These are phyloP conservation scores for Melaleuca alternifolia DNA, from an alignment of 345 rosid species.

Conservation along the genomic window DNA sequence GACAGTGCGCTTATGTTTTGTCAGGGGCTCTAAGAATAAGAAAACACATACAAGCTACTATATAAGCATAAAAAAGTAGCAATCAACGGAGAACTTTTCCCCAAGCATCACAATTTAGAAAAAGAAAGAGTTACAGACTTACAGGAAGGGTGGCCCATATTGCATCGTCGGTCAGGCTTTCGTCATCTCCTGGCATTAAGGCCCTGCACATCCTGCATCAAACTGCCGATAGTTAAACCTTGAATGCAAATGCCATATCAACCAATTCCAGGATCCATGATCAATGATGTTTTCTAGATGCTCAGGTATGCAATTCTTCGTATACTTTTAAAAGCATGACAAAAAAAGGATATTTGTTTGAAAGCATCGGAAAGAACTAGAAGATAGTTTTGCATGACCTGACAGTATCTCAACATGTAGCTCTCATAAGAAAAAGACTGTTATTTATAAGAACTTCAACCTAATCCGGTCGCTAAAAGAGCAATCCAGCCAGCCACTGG, in stretches of 20 bases:
- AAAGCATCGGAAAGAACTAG: neutral
- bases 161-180: conserved; percentile 84
- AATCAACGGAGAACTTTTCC: neutral
- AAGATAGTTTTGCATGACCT: neutral
- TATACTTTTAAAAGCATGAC: neutral
- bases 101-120: neutral
- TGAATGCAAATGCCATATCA: neutral
- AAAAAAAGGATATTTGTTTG: neutral
- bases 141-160: conserved; percentile 98
- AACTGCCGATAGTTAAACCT: neutral
- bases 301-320: neutral
- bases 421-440: neutral
- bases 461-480: neutral
- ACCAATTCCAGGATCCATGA: neutral
- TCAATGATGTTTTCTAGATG: neutral
- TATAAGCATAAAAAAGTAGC: neutral
- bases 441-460: neutral
- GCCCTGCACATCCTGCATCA: conserved; percentile 74
- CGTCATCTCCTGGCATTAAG: conserved; percentile 94
- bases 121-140: conserved; percentile 14
- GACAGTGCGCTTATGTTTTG: neutral
- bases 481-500: neutral
- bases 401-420: neutral
- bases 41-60: neutral
- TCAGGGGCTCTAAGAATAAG: neutral